Conservation (phyloP, 176 grass and related monocot species). For the Paspalum vaginatum region DNA sequence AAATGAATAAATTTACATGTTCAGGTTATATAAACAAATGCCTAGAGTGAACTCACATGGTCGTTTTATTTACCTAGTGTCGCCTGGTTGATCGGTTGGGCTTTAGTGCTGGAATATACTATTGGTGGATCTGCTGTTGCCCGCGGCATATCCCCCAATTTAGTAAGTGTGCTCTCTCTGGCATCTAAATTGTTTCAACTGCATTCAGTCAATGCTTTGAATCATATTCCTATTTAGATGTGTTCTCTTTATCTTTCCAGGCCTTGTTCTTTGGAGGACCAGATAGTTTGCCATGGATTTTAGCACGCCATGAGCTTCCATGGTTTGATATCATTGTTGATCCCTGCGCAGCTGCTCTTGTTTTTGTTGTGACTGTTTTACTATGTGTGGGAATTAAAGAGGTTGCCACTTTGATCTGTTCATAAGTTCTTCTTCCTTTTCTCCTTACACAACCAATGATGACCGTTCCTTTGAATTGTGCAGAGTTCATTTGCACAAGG, state of each 20-base stretch:
- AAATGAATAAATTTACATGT: conserved; percentile 4
- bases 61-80: conserved; percentile 54
- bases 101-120: conserved; percentile 91
- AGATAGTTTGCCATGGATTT: conserved; percentile 80
- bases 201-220: conserved; percentile 30
- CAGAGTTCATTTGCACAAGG: conserved; percentile 92
- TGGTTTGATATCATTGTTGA: conserved; percentile 80
- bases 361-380: conserved; percentile 64
- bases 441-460: not conserved
- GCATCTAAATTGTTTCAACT: conserved; percentile 12
- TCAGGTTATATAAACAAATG: conserved; percentile 27
- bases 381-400: conserved; percentile 93
- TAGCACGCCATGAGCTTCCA: conserved; percentile 82
- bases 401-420: conserved; percentile 51
- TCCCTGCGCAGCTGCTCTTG: conserved; percentile 82
- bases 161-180: conserved; percentile 60
- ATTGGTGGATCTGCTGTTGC: conserved; percentile 97
- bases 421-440: conserved; percentile 8
- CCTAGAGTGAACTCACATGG: conserved; percentile 35
- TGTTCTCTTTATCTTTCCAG: conserved; percentile 48
- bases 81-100: conserved; percentile 99
- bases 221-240: conserved; percentile 20
- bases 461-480: conserved; percentile 39
- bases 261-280: conserved; percentile 92
- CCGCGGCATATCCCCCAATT: conserved; percentile 93